Evolutionary conservation across 2,329 filamentous ascomycete genomes (phyloP).

Genomic region (Aspergillus candidus): DNA sequence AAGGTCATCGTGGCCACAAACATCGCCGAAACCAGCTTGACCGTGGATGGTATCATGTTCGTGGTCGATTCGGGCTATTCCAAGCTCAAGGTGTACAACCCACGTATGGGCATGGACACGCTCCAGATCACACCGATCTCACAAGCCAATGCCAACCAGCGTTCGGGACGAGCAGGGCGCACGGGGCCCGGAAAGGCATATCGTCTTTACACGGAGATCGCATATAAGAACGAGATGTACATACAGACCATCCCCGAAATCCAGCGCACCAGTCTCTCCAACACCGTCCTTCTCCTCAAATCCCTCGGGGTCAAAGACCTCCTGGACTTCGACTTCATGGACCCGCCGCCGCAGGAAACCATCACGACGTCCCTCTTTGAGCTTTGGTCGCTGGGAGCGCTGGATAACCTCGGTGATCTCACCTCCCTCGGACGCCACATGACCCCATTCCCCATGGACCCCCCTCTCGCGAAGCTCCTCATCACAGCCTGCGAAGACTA

Average conservation of each 20-base stretch:
- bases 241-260: conserved; percentile 97
- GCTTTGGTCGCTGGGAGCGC: conserved; percentile 86
- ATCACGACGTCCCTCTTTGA: conserved; percentile 97
- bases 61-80: conserved; percentile 95
- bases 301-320: conserved; percentile 90
- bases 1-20: conserved; percentile 99
- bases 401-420: conserved; percentile 90
- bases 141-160: conserved; percentile 89
- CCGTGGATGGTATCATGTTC: conserved; percentile 98
- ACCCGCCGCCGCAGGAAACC: conserved; percentile 93
- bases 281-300: conserved; percentile 90
- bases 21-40: conserved; percentile 95
- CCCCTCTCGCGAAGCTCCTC: conserved; percentile 85
- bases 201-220: conserved; percentile 86
- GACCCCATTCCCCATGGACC: conserved; percentile 98
- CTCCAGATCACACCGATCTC: conserved; percentile 96
- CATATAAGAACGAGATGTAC: conserved; percentile 93
- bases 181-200: conserved; percentile 95
- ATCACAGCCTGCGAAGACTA: conserved; percentile 88
- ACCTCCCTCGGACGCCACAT: conserved; percentile 83
- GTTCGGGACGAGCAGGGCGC: conserved; percentile 85
- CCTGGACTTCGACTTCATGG: conserved; percentile 98
- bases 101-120: conserved; percentile 98
- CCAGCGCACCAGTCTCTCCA: conserved; percentile 89
- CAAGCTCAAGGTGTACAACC: conserved; percentile 98